Percentiles rank a stretch among this genome's conserved stretches.
Conservation (phyloP, 148 eudicot genomes). For the Tetragonia tetragonoides region DNA sequence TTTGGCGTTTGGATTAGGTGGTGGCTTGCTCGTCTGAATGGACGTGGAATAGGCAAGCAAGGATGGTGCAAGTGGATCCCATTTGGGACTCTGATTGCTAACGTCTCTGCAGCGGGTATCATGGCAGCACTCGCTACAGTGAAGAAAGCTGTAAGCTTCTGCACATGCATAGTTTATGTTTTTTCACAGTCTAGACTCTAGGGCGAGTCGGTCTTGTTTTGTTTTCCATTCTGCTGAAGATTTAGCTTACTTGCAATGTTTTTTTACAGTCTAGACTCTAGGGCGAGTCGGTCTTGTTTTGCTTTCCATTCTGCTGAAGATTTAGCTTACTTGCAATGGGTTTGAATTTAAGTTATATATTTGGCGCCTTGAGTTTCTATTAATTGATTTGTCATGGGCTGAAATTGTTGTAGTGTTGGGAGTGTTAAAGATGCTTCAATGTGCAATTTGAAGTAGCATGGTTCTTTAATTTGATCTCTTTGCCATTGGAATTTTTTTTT, state of each 20-base stretch:
- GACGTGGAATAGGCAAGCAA: conserved; percentile 62
- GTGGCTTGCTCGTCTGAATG: conserved; percentile 85
- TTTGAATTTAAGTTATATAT: background rate
- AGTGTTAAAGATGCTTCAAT: background rate
- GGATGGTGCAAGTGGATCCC: conserved; percentile 70
- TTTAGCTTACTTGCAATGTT: background rate
- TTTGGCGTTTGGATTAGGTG: conserved; percentile 89
- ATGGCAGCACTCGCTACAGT: conserved; percentile 87
- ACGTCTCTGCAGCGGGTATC: conserved; percentile 75
- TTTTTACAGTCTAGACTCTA: background rate
- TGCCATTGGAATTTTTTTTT: background rate
- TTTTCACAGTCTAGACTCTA: background rate
- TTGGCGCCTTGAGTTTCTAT: background rate
- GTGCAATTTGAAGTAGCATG: background rate
- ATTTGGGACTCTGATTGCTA: conserved; percentile 79
- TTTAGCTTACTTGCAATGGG: too few relatives aligned
- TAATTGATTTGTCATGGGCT: background rate
- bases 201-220: background rate
- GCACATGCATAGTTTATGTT: background rate
- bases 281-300: background rate
- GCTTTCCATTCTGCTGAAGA: too few relatives aligned
- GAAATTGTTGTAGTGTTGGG: background rate
- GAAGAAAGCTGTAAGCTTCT: conserved; percentile 54
- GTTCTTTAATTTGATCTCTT: background rate
- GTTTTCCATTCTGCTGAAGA: too few relatives aligned